Evolutionary conservation across 768 basidiomycete genomes (phyloP).

Genomic region (Saitozyma sp.): DNA sequence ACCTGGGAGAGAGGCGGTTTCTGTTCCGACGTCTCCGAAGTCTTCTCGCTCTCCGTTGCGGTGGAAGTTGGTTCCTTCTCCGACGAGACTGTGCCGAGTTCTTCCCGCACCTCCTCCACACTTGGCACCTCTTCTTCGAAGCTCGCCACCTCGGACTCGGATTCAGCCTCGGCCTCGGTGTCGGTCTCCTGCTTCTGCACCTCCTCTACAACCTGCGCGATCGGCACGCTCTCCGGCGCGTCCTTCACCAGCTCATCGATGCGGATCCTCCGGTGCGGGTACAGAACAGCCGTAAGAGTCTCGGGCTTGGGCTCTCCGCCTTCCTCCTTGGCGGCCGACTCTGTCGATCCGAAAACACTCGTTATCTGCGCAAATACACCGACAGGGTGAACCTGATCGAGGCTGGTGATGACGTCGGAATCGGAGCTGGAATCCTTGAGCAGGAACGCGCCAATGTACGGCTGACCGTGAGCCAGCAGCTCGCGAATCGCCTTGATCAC

Average conservation of each 20-base stretch:
- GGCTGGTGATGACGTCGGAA: conserved; percentile 84
- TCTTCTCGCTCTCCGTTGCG: not conserved
- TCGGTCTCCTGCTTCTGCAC: conserved; percentile 29
- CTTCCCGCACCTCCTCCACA: conserved; percentile 54
- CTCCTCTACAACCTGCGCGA: conserved; percentile 25
- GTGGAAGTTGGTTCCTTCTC: not conserved
- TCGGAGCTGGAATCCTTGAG: conserved; percentile 92
- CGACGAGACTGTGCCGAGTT: conserved; percentile 27
- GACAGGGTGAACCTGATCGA: conserved; percentile 83
- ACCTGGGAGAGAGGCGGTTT: conserved; percentile 30
- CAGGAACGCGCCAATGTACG: conserved; percentile 93
- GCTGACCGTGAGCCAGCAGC: conserved; percentile 94
- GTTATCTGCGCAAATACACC: conserved; percentile 98
- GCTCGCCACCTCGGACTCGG: conserved; percentile 46
- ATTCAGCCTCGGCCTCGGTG: conserved; percentile 25
- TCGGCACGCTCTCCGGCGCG: conserved; percentile 22
- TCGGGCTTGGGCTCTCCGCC: conserved; percentile 66
- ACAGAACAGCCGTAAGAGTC: conserved; percentile 89
- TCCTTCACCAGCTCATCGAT: conserved; percentile 74
- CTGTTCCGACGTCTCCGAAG: not conserved
- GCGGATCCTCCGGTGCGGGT: conserved; percentile 85
- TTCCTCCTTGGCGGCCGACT: conserved; percentile 12
- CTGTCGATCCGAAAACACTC: conserved; percentile 60
- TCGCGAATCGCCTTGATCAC: conserved; percentile 94
- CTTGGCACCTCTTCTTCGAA: conserved; percentile 52